These are phyloP conservation scores for Cinchona pubescens DNA, from an alignment of 257 asterid species.

Conservation along the genomic window DNA sequence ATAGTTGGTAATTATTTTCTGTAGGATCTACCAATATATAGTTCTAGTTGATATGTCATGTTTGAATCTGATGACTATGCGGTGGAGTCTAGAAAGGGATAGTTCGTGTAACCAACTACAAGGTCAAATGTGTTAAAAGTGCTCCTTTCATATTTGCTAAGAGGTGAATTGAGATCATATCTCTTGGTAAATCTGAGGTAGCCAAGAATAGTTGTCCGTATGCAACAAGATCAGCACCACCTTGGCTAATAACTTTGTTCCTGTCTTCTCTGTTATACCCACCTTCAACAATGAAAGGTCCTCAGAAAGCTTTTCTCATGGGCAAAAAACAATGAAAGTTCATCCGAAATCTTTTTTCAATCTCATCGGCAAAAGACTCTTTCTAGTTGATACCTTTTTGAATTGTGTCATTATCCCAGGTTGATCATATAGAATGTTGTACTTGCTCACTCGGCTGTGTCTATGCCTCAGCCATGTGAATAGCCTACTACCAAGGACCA, in stretches of 20 bases:
- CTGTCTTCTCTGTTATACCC: slow-evolving; percentile 30
- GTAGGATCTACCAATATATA: not conserved
- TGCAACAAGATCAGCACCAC: slow-evolving; percentile 34
- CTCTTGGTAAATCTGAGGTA: slow-evolving; percentile 39
- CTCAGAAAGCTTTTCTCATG: slow-evolving; percentile 35
- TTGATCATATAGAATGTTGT: slow-evolving; percentile 30
- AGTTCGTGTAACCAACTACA: slow-evolving; percentile 22
- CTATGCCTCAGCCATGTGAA: no score
- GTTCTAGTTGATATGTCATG: not conserved
- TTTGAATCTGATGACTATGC: not conserved
- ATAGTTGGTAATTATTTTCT: not conserved
- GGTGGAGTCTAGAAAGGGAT: slow-evolving; percentile 18
- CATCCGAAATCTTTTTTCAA: no score
- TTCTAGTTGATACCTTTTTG: slow-evolving; percentile 12
- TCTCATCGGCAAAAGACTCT: slow-evolving; percentile 16
- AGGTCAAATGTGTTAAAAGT: slow-evolving; percentile 35
- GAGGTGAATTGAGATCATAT: slow-evolving; percentile 27
- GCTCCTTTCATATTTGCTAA: slow-evolving; percentile 28
- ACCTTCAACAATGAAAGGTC: slow-evolving; percentile 37
- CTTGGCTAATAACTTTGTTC: slow-evolving; percentile 15
- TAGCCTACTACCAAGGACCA: slow-evolving; percentile 38
- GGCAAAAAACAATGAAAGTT: no score
- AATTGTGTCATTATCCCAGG: slow-evolving; percentile 30
- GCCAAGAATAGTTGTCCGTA: slow-evolving; percentile 40
- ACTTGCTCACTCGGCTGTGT: no score